Evolutionary conservation across 768 basidiomycete genomes (phyloP), one percentile per base, ranked within the genome.

Genomic region (Rhodotorula kratochvilovae): DNA sequence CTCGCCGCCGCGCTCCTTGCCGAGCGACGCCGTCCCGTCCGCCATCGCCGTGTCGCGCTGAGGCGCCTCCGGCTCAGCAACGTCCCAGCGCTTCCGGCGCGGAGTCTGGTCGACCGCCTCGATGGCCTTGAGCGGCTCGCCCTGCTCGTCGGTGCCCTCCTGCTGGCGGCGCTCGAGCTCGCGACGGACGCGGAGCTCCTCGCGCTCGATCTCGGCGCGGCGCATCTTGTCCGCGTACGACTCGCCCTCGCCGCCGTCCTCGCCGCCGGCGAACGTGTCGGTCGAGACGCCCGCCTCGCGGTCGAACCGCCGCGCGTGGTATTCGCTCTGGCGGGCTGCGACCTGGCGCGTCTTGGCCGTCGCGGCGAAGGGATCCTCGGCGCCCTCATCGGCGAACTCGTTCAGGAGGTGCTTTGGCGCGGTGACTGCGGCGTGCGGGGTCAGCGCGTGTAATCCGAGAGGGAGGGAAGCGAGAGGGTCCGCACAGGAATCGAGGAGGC

Each of bases 151-250:
- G 36, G 61, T 75, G 54, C 70, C 88, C 77, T 85, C 85, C 81
- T 86, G 87, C 82, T 90, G 88, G 83, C 91, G 90, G 80, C 95
- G 92, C 80, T 93, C 90, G 71, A 93, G 93, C 29, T 89, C 89
- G 76, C 87, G 83, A 79, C 85, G 84, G 46, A 98, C 92, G 55
- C 55, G 55, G 31, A 56, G 55, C 55, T 98, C 96, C 82, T 98
- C 96, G 81, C 91, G 89, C 84, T 98, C 93, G 81, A 99, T 82
- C 79, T 88, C 87, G 70, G 89, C 84, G 76, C 94, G 78, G 78
- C 92, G 85, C 96, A 98, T 99, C 21, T 92, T 90, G 79, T 97
- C 95, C 79, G 91, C 94, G 80, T 98, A 99, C 6, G 64, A 57
- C 69, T 87, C 86, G 6, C 78, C 84, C 50, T 87, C 84, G 70